Base-by-base conservation (phyloP, 2,329 filamentous ascomycete genomes). In the Xylaria multiplex region DNA sequence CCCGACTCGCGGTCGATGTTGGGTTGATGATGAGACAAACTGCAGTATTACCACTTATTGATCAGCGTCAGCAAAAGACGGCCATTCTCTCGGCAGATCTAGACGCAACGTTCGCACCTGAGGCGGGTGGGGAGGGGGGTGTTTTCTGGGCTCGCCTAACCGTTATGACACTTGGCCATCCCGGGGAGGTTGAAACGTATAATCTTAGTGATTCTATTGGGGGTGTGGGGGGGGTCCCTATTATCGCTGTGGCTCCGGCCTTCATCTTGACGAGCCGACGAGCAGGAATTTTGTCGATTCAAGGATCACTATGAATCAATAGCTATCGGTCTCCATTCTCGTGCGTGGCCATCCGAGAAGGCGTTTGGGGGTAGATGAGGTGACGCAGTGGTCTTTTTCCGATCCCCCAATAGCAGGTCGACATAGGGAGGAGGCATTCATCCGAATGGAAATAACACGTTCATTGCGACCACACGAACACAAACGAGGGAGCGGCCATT, bases 371-470 rank as follows among this genome's bases (percentile, higher is more conserved):
- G 16, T 53, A 54, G 30, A 43, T 32, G 54, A 56, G 30, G 40
- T 14, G 24, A 64, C 57, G 61, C 52, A 59, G 32, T 67, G 52
- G 56, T 42, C 61, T 52, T 67, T 67, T 65, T 49, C 49, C 42
- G 43, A 62, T 62, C 53, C 42, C 45, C 57, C 58, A 50, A 50
- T 37, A 30, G 45, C 8, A 46, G 19, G 27, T 22, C 35, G 50
- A 27, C 35, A 19, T 42, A 40, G 40, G 46, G 40, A 40, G 48
- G 35, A 64, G 16, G 6, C 43, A 32, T 62, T 62, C 43, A 56
- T 62, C 58, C 49, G 56, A 60, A 64, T 53, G 57, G 59, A 56
- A 59, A 62, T 54, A 65, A 48, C 58, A 65, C 22, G 30, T 48
- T 55, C 16, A 24, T 68, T 59, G 53, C 37, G 53, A 59, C 62